These are phyloP conservation scores for Fomes fomentarius DNA, from an alignment of 1,284 basidiomycete species.

Conservation along the genomic window DNA sequence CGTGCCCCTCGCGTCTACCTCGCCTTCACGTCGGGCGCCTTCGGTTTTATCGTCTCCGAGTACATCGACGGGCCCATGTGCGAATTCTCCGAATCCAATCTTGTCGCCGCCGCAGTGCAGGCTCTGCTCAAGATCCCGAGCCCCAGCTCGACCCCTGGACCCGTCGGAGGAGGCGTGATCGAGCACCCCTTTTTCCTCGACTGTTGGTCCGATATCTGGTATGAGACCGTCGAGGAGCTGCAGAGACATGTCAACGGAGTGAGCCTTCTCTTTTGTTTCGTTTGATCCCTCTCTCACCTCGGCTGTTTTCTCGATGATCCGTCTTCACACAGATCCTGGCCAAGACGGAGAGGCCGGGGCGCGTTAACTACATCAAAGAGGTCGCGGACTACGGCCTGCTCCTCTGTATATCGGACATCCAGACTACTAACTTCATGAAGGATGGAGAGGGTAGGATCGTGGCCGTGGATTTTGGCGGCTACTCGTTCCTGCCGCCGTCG, in stretches of 20 bases:
- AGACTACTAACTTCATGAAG: background rate
- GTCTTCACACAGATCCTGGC: background rate
- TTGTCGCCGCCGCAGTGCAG: background rate
- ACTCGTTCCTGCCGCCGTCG: background rate
- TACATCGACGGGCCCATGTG: background rate
- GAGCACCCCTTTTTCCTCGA: background rate
- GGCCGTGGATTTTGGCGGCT: background rate
- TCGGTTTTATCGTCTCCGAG: background rate
- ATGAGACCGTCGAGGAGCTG: background rate
- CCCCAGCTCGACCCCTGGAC: background rate
- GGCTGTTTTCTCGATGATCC: too few species aligned
- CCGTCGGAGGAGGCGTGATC: background rate
- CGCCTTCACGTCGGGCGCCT: background rate
- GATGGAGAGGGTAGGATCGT: background rate
- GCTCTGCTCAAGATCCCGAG: background rate
- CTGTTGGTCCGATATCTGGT: background rate
- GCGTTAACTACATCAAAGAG: background rate
- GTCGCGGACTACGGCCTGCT: background rate
- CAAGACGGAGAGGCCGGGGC: background rate
- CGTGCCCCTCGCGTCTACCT: background rate
- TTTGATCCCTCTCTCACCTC: background rate
- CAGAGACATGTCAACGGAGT: background rate
- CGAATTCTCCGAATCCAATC: background rate
- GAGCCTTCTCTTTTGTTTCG: background rate
- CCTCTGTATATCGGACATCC: background rate